phyloP scores from a whole-genome alignment of 2,329 filamentous ascomycete genomes.

The Aspergillus ustus region DNA sequence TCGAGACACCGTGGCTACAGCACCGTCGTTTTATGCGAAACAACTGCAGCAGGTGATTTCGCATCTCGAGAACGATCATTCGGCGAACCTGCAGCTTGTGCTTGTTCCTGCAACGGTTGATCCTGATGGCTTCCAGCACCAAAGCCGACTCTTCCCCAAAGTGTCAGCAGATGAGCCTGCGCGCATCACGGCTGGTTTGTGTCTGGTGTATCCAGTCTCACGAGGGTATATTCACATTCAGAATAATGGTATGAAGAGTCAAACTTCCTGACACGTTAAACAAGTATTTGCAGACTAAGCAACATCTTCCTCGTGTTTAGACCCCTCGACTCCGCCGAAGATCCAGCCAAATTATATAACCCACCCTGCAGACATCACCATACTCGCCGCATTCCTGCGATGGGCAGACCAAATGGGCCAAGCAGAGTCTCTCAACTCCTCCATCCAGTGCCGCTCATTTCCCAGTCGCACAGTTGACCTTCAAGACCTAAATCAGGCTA shows the following conservation, averaged over 20 bases:
- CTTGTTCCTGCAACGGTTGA: not conserved
- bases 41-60: slow-evolving; percentile 10
- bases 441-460: not conserved
- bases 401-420: slow-evolving; percentile 23
- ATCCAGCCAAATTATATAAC: slow-evolving; percentile 27
- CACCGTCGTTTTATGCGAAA: not conserved
- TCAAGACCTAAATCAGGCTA: slow-evolving; percentile 18
- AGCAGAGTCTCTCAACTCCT: slow-evolving; percentile 7
- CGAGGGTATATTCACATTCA: slow-evolving; percentile 28
- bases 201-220: slow-evolving; percentile 28
- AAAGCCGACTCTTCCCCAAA: slow-evolving; percentile 11
- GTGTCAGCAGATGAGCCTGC: not conserved
- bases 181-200: slow-evolving; percentile 22
- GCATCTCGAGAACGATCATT: slow-evolving; percentile 8
- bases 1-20: not conserved
- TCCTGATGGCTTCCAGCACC: slow-evolving; percentile 18
- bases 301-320: slow-evolving; percentile 7
- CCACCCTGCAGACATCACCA: slow-evolving; percentile 22
- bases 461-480: slow-evolving; percentile 18
- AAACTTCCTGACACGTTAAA: too few species aligned
- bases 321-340: slow-evolving; percentile 21
- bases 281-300: too few species aligned
- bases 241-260: slow-evolving; percentile 11
- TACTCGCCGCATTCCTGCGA: slow-evolving; percentile 25
- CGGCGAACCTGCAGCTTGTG: slow-evolving; percentile 10